Evolutionary conservation across 2,329 filamentous ascomycete species (phyloP).

Genomic region (Coleophoma eucalyptorum): DNA sequence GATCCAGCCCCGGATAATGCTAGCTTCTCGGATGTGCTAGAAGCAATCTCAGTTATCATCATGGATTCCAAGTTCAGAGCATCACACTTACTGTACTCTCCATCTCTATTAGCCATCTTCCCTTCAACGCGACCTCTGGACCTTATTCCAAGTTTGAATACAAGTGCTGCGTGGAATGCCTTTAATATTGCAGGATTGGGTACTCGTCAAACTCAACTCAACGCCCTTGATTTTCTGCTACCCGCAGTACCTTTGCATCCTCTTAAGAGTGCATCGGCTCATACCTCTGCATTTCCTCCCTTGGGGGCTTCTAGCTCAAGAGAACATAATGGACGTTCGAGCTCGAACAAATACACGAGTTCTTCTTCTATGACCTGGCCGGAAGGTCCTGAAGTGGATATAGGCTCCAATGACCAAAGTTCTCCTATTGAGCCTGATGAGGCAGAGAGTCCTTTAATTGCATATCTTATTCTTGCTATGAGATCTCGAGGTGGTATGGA

Average conservation of each 20-base stretch:
- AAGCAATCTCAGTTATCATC: constrained; percentile 74
- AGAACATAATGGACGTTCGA: constrained; percentile 25
- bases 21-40: constrained; percentile 66
- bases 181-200: constrained; percentile 48
- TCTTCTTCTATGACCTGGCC: constrained; percentile 13
- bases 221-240: constrained; percentile 62
- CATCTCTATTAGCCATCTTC: constrained; percentile 66
- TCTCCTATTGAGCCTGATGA: constrained; percentile 45
- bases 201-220: constrained; percentile 32
- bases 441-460: constrained; percentile 66
- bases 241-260: constrained; percentile 47
- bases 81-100: constrained; percentile 65
- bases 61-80: constrained; percentile 76
- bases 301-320: constrained; percentile 39
- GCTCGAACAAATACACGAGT: constrained; percentile 13
- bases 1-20: constrained; percentile 53
- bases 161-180: constrained; percentile 46
- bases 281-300: constrained; percentile 49
- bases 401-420: constrained; percentile 9
- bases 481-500: constrained; percentile 54
- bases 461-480: constrained; percentile 67
- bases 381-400: constrained; percentile 7
- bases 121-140: constrained; percentile 46
- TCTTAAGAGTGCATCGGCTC: constrained; percentile 27
- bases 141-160: constrained; percentile 44